phyloP scores from a whole-genome alignment of 345 rosid genomes.

The Limnanthes douglasii region DNA sequence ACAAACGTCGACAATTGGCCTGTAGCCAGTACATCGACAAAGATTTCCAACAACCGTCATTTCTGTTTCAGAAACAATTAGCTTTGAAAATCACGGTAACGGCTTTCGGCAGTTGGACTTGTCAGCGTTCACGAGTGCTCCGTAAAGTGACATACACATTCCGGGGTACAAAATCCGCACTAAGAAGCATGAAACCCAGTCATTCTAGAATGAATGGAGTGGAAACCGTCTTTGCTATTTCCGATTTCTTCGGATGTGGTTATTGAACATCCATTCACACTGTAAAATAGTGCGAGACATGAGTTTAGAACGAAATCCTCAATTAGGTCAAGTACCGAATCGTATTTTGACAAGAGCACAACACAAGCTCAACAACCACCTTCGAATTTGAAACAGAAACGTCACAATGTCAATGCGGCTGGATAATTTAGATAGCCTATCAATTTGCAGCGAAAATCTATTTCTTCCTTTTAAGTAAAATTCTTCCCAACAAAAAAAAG shows the following conservation, averaged over 20 bases:
- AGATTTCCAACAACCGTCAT: constrained; percentile 63
- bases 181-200: constrained; percentile 84
- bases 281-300: constrained; percentile 78
- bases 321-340: constrained; percentile 26
- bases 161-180: constrained; percentile 94
- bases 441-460: background rate
- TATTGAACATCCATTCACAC: constrained; percentile 53
- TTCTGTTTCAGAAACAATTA: constrained; percentile 67
- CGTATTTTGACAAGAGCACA: constrained; percentile 62
- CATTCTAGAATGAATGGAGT: constrained; percentile 60
- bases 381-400: too few relatives aligned
- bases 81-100: constrained; percentile 38
- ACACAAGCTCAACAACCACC: constrained; percentile 95
- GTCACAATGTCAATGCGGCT: background rate
- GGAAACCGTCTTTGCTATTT: constrained; percentile 75
- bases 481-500: too few relatives aligned
- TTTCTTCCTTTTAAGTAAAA: too few relatives aligned
- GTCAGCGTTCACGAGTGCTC: constrained; percentile 59
- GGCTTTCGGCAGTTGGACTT: constrained; percentile 34
- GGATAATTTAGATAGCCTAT: background rate
- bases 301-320: constrained; percentile 60
- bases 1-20: constrained; percentile 80
- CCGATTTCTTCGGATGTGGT: constrained; percentile 85
- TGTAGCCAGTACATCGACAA: constrained; percentile 91
- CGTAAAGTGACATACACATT: constrained; percentile 60